These are phyloP conservation scores for Pulveroboletus sp. DNA, from an alignment of 768 basidiomycete species.

Conservation along the genomic window DNA sequence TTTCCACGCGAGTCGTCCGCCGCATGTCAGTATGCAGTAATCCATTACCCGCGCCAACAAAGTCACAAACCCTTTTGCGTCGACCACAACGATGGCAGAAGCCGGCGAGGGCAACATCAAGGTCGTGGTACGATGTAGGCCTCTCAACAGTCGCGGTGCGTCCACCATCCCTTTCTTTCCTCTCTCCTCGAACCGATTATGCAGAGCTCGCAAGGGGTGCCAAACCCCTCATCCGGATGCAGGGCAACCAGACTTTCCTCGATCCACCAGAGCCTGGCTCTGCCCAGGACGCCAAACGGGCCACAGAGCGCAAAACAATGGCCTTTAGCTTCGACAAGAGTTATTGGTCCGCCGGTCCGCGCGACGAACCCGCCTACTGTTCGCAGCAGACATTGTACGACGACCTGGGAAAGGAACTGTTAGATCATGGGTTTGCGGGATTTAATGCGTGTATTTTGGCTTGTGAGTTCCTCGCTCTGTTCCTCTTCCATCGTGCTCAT, in stretches of 20 bases:
- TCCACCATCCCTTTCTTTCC: constrained; percentile 11
- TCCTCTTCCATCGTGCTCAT: background rate
- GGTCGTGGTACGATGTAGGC: constrained; percentile 92
- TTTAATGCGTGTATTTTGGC: constrained; percentile 99
- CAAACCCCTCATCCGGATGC: constrained; percentile 91
- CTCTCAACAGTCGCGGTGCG: constrained; percentile 91
- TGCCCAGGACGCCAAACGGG: constrained; percentile 66
- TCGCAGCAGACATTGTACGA: constrained; percentile 93
- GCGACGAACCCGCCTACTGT: constrained; percentile 88
- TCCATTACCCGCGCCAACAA: constrained; percentile 3
- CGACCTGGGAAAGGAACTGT: constrained; percentile 88
- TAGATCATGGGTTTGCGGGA: constrained; percentile 93
- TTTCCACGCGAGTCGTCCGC: no score
- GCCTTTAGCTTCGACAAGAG: constrained; percentile 95
- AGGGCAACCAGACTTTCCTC: constrained; percentile 87
- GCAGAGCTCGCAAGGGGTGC: constrained; percentile 91
- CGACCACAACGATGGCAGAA: constrained; percentile 54
- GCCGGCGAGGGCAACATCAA: constrained; percentile 86
- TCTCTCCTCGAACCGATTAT: constrained; percentile 7
- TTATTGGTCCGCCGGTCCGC: constrained; percentile 92
- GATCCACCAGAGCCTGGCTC: constrained; percentile 84
- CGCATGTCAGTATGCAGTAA: constrained; percentile 9
- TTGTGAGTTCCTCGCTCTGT: constrained; percentile 58
- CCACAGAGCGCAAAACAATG: constrained; percentile 87
- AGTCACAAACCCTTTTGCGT: constrained; percentile 15